Evolutionary conservation across 2,329 filamentous ascomycete species (phyloP), one percentile per base, ranked within the genome.

Genomic region (Colletotrichum limetticola): DNA sequence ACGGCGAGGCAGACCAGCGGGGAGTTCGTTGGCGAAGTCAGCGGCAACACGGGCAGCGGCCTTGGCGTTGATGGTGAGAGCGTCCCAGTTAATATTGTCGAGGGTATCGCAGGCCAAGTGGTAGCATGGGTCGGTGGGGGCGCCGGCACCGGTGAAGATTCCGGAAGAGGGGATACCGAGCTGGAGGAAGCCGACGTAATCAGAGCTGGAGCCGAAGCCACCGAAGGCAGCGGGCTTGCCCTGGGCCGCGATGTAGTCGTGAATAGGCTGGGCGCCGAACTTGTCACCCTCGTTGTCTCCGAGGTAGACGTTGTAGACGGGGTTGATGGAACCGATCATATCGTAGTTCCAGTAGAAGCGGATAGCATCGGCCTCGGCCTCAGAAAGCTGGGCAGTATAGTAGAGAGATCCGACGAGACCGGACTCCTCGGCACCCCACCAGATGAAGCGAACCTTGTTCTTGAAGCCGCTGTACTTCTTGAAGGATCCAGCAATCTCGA

Each of bases 311-410:
- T 76, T 78, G 76, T 81, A 86, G 53, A 77, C 75, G 12, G 85
- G 82, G n/a, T 78, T 76, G 4, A 80, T 79, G 19, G 84, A 86
- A n/a, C 82, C 85, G 68, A 93, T 91, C 92, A 93, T 93, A 81
- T 93, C 91, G 77, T 91, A 92, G 83, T 93, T 92, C 79, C 93
- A 88, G 83, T 92, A 92, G 37, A 93, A 89, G 2, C 87, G 85
- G 77, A 93, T 90, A 80, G 90, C 91, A 73, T 88, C 83, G 0
- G 81, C 80, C 57, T 86, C 83, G 1, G 78, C 77, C 26, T 80
- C 76, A 12, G 80, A 77, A 32, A 86, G 80, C 7, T 79, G 78
- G 16, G 78, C 70, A 1, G 79, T 82, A 70, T 86, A 86, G 78
- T 84, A 79, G 24, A 82, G 76, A 6, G 84, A 85, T n/a, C 85